A percentile compares a stretch with the other conserved stretches of the same genome.
These are phyloP conservation scores for Cylindrodendrum hubeiense DNA, from an alignment of 2,329 filamentous ascomycete species.

Conservation along the genomic window DNA sequence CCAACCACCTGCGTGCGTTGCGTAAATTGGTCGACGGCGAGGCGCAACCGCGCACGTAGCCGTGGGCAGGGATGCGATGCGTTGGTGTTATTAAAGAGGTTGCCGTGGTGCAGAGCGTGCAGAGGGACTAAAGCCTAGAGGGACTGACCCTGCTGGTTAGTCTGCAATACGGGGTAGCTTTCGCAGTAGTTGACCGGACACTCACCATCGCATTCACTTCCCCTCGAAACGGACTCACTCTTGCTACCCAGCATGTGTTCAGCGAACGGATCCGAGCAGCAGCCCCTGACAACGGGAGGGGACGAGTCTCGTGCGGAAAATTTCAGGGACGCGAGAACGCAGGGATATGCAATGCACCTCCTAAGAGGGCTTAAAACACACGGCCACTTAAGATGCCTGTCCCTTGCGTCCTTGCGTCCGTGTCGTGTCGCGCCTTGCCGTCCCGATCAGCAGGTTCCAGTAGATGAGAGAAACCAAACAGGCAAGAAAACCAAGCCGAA, in stretches of 20 bases:
- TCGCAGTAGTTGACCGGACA: no score
- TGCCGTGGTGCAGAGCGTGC: not conserved
- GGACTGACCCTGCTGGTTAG: not conserved
- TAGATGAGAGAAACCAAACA: not conserved
- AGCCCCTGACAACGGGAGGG: not conserved
- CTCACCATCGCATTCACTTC: not conserved
- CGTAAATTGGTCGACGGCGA: not conserved
- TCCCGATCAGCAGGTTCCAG: not conserved
- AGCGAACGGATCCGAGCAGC: not conserved
- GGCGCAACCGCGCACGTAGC: not conserved
- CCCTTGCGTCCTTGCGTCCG: not conserved
- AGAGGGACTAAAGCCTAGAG: not conserved
- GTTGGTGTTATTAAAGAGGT: not conserved
- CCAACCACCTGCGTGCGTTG: not conserved
- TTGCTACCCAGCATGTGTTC: no score
- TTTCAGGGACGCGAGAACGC: not conserved
- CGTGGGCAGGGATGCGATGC: not conserved
- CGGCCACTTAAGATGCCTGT: not conserved
- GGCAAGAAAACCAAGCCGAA: not conserved
- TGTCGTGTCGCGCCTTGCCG: not conserved
- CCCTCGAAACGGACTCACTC: no score
- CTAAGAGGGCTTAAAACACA: not conserved
- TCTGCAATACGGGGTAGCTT: not conserved
- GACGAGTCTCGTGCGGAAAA: not conserved
- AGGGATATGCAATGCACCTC: not conserved